Base-by-base conservation (phyloP, 768 basidiomycete species). In the Trametes maxima region DNA sequence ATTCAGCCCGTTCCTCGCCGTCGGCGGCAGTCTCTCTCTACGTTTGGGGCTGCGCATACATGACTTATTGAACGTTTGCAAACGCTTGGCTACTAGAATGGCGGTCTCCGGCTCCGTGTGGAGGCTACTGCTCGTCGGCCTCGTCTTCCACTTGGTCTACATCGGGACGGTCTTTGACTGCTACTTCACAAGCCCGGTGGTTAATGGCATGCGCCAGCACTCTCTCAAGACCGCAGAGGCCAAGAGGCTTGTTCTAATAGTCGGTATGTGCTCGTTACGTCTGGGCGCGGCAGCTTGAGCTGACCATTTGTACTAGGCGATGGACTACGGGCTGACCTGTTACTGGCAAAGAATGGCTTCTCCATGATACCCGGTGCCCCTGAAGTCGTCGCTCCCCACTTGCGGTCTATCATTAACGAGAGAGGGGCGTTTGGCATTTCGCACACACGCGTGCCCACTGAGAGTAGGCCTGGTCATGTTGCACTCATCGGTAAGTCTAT, bases 401-500 rank as follows among this genome's bases (percentile, higher is more conserved):
- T 95, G 22, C 82, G 89, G 50, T 83, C 84, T 13, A 86, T 94
- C 54, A 79, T 80, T 10, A 82, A 88, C 63, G 75, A 74, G 6
- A 77, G 87, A 54, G 92, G 93, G 16, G 88, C 88, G 5, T 94
- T 88, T 73, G 93, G 93, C 6, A 80, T 95, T 21, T 92, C 89
- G 5, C 92, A 94, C 72, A 94, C 92, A 1, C 81, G 85, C 28
- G 92, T 94, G 3, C 93, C 93, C 21, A 95, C 93, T 5, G 93
- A 95, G 68, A 92, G 89, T 71, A 76, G 93, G 22, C 92, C 93
- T 1, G 93, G 93, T 10, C 93, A 94, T 71, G 92, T 95, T 24
- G 92, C 93, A 21, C 83, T 95, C 54, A 93, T 94, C 62, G 93
- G 89, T 85, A 63, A 13, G 75, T 66, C 52, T 42, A 60, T 16